Conservation (phyloP, 768 basidiomycete genomes). For the Lentinula sp. region DNA sequence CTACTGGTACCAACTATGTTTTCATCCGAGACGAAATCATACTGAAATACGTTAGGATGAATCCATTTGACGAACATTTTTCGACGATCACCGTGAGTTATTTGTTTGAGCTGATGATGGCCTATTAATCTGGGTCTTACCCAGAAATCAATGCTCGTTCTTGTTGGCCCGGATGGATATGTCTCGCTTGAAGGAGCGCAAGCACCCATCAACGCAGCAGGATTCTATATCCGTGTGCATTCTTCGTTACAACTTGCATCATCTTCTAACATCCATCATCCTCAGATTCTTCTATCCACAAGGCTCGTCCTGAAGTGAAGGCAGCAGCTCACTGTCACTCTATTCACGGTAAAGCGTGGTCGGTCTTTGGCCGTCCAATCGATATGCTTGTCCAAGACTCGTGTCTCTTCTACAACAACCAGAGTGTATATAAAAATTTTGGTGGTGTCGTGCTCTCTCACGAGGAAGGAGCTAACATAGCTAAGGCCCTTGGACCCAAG, state of each 20-base stretch:
- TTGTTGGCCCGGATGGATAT: constrained; percentile 19
- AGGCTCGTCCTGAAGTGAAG: constrained; percentile 41
- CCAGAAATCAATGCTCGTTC: constrained; percentile 21
- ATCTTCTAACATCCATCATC: constrained; percentile 11
- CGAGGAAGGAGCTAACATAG: constrained; percentile 41
- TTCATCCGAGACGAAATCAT: background rate
- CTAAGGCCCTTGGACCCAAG: constrained; percentile 31
- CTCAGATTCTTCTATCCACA: constrained; percentile 39
- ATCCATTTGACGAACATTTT: constrained; percentile 20
- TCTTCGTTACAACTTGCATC: background rate
- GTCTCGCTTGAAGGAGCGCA: constrained; percentile 21
- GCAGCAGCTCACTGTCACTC: constrained; percentile 45
- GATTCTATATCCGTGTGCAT: constrained; percentile 19
- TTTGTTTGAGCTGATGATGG: background rate
- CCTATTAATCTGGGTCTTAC: background rate
- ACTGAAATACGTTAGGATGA: constrained; percentile 15
- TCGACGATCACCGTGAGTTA: constrained; percentile 18
- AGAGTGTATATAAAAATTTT: constrained; percentile 37
- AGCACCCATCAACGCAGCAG: constrained; percentile 21
- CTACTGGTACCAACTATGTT: constrained; percentile 15
- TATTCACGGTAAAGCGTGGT: constrained; percentile 43
- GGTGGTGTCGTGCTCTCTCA: constrained; percentile 42
- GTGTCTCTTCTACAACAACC: constrained; percentile 37
- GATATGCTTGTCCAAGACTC: constrained; percentile 40
- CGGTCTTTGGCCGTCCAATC: constrained; percentile 34